Base-by-base conservation (phyloP, 371 early-diverging fungal species). In the Circinella minor region DNA sequence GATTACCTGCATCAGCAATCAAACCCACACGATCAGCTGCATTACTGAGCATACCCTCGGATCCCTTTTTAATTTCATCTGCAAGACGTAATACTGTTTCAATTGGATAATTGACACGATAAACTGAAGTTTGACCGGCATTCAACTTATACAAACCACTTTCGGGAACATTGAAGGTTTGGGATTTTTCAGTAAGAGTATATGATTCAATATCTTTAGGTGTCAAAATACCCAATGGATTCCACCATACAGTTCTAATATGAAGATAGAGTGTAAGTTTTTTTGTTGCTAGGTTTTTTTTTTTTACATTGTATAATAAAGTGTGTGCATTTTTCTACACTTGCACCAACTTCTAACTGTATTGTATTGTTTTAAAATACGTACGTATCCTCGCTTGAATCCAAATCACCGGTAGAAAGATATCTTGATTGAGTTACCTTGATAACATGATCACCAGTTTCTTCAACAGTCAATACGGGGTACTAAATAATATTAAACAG, bases 381-480 rank as follows among this genome's bases (percentile, higher is more conserved):
- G 46, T 55, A 73, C 54, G 70, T 74, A 63, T 91, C 89, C 74
- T 93, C 95, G 34, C 82, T 87, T 14, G 88, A 74, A 9, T 69
- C 84, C 18, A 90, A 74, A 66, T 92, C 91, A 59, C 94, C 94
- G 17, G 91, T 87, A n/a, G 93, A 86, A 55, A 94, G 82, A 76
- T 90, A 95, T 20, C 95, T 89, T 27, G 84, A 78, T 77, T 95
- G 94, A 27, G 82, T 86, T 43, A 95, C 74, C n/a, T 90, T 73
- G 64, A 89, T 84, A 1, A 88, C 18, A 39, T 70, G 69, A 18
- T 80, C 79, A 49, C 79, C 82, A 34, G 48, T 18, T 13, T 68
- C 84, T 66, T 90, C 81, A 48, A 93, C 88, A 46, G 81, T 79
- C 27, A 95, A 77, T 3, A 94, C 87, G 36, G 95, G 95, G 77